phyloP scores from a whole-genome alignment of 2,329 filamentous ascomycete genomes.

The Leptographium procerum region DNA sequence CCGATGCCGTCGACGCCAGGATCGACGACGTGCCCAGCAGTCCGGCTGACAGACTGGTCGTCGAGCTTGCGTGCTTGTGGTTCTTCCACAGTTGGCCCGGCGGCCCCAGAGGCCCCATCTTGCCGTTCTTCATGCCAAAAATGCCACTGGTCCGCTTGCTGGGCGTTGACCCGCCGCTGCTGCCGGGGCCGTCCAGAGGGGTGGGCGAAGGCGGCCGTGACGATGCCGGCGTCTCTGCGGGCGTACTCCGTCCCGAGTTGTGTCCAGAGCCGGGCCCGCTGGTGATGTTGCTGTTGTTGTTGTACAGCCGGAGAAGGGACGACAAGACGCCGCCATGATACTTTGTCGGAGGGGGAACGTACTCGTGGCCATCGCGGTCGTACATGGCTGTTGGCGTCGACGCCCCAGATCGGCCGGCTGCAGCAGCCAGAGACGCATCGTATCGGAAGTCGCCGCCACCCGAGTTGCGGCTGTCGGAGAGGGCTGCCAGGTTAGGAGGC shows the following conservation, averaged over 20 bases:
- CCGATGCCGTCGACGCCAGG: conserved; percentile 34
- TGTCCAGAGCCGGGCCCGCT: conserved; percentile 15
- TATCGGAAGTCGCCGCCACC: conserved; percentile 8
- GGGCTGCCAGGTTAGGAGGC: background rate
- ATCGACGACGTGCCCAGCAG: conserved; percentile 44
- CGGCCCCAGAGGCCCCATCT: conserved; percentile 7
- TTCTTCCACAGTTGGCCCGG: conserved; percentile 5
- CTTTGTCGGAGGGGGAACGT: conserved; percentile 53
- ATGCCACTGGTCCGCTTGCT: conserved; percentile 25
- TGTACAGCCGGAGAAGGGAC: conserved; percentile 60
- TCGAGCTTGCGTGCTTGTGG: conserved; percentile 8
- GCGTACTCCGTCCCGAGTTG: conserved; percentile 30
- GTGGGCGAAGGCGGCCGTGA: conserved; percentile 31
- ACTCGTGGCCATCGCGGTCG: conserved; percentile 44
- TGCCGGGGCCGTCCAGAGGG: background rate
- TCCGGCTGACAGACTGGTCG: conserved; percentile 31
- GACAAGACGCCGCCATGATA: conserved; percentile 66
- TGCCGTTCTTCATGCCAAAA: conserved; percentile 29
- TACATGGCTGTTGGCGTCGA: conserved; percentile 37
- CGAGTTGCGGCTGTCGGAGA: background rate
- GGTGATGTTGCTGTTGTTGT: conserved; percentile 25
- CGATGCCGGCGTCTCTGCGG: conserved; percentile 27
- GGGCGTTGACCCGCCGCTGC: conserved; percentile 15
- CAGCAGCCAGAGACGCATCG: conserved; percentile 9
- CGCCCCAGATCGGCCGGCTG: conserved; percentile 15